Evolutionary conservation across 2,329 filamentous ascomycete species (phyloP), one percentile per base, ranked within the genome.

Genomic region (Penicillium sp.): DNA sequence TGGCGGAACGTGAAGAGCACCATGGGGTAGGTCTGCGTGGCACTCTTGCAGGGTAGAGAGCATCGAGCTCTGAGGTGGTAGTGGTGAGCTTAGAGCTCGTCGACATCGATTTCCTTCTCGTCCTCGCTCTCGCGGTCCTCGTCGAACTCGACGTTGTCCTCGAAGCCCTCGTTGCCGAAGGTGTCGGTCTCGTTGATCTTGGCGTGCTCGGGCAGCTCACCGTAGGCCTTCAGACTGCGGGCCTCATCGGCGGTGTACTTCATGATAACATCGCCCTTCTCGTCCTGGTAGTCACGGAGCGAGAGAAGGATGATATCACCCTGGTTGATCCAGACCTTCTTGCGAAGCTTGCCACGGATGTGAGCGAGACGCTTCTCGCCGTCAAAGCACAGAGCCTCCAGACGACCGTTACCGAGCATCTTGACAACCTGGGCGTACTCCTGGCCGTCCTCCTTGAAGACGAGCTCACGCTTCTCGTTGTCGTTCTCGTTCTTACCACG

Each of bases 161-260:
- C 94, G 79, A 96, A 91, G 80, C 93, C 93, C 79, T 93, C 91
- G 80, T 93, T 91, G 75, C 92, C 88, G 77, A 88, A 82, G 69
- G 92, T 96, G 81, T 98, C 95, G 68, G 93, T 97, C 88, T 99
- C 95, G 88, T 99, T 99, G 88, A 99, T 99, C 90, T 98, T 98
- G 79, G 95, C 95, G 75, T 88, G 91, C 83, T 98, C 95, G 71
- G 95, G 95, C 64, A 99, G 86, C 82, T 99, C 95, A 80, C 95
- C 95, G 81, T 98, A 98, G 65, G 93, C 92, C 84, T 98, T 98
- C 75, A 99, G 87, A 70, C 89, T 91, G 76, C 95, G 90, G 74
- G 95, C 95, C 85, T 98, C 95, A 77, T 99, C 95, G 82, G 92
- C 90, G 61, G 88, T 91, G 87, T 97, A 97, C 85, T 97, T 98